Evolutionary conservation across 23 red algal species (phyloP).

Genomic region (Agarophyton chilense): DNA sequence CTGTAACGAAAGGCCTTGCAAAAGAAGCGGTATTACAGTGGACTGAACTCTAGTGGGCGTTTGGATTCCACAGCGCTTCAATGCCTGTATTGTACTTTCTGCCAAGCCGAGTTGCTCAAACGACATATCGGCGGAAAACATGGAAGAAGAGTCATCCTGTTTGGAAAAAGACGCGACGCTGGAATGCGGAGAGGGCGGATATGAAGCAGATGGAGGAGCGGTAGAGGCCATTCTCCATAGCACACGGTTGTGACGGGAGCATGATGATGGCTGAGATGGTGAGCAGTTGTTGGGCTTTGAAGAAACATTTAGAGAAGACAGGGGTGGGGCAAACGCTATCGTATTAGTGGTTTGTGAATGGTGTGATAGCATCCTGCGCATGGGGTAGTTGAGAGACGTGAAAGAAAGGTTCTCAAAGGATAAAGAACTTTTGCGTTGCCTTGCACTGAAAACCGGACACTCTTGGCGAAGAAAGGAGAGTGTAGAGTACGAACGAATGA

Average conservation of each 20-base stretch:
- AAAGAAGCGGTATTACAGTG: constrained; percentile 51
- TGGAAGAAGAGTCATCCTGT: background rate
- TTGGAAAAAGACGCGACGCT: background rate
- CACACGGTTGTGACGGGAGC: background rate
- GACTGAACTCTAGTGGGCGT: constrained; percentile 66
- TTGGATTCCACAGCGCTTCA: constrained; percentile 5
- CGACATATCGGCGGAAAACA: constrained; percentile 52
- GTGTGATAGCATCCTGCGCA: background rate
- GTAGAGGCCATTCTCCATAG: constrained; percentile 8
- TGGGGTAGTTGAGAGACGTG: background rate
- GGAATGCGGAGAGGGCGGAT: background rate
- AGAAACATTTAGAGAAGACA: background rate
- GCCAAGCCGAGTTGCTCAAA: constrained; percentile 51
- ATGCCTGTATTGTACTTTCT: background rate
- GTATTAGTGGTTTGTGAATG: background rate
- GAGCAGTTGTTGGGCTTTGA: background rate
- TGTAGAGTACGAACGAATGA: background rate
- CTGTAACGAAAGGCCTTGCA: constrained; percentile 45
- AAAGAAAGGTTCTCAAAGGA: background rate
- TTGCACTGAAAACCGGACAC: background rate
- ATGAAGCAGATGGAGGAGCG: background rate
- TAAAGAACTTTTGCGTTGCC: background rate
- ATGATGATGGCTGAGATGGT: background rate
- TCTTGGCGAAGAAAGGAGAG: background rate
- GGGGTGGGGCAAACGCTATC: background rate